Percentiles rank a stretch among this genome's conserved stretches.
These are phyloP conservation scores for Hypoxylon rubiginosum DNA, from an alignment of 2,329 filamentous ascomycete species.

Conservation along the genomic window DNA sequence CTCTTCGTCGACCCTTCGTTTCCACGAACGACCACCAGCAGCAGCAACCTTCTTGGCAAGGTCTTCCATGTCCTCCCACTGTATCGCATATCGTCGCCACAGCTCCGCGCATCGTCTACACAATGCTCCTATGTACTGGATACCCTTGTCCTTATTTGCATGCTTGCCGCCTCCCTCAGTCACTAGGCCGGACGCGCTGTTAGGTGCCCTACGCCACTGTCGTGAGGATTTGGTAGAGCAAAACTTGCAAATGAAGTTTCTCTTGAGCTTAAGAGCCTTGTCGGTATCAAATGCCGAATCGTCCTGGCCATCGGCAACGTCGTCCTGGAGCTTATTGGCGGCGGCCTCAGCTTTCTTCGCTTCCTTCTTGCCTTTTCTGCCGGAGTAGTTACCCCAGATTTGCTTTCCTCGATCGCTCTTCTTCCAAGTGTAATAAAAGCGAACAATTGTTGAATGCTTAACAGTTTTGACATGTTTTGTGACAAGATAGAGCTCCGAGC, in stretches of 20 bases:
- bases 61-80: slow-evolving; percentile 95
- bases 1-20: slow-evolving; percentile 92
- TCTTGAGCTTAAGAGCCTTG: slow-evolving; percentile 84
- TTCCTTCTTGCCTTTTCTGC: slow-evolving; percentile 91
- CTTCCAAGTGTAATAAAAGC: slow-evolving; percentile 99
- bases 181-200: slow-evolving; percentile 77
- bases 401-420: slow-evolving; percentile 87
- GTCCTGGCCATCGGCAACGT: slow-evolving; percentile 91
- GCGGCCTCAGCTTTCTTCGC: slow-evolving; percentile 79
- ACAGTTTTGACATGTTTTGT: slow-evolving; percentile 88
- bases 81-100: slow-evolving; percentile 95
- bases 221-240: slow-evolving; percentile 83
- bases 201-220: slow-evolving; percentile 92
- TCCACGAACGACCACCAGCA: slow-evolving; percentile 84
- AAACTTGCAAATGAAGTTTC: slow-evolving; percentile 93
- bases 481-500: slow-evolving; percentile 88
- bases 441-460: slow-evolving; percentile 83
- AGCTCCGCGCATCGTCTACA: slow-evolving; percentile 92
- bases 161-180: slow-evolving; percentile 74
- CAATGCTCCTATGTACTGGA: slow-evolving; percentile 82
- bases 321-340: slow-evolving; percentile 84
- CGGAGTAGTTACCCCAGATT: slow-evolving; percentile 90
- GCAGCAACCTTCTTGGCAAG: slow-evolving; percentile 87
- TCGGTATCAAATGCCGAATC: slow-evolving; percentile 95
- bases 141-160: slow-evolving; percentile 85